These are phyloP conservation scores for Verbena officinalis DNA, from an alignment of 257 asterid genomes.

Conservation along the genomic window DNA sequence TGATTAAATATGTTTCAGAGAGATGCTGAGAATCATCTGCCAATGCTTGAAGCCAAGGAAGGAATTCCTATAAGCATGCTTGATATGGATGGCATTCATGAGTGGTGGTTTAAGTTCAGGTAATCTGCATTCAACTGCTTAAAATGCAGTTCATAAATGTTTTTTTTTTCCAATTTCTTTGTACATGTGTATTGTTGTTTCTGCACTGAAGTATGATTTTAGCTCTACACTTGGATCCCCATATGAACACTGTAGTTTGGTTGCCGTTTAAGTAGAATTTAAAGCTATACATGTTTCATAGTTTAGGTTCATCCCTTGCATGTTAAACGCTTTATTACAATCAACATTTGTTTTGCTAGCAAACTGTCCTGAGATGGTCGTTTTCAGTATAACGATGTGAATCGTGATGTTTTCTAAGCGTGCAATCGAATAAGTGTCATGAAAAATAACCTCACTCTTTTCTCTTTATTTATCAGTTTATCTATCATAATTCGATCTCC, in stretches of 20 bases:
- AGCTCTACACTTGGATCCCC: neutral
- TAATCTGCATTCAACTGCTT: neutral
- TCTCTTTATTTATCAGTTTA: too few species aligned
- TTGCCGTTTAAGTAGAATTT: neutral
- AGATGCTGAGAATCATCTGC: slow-evolving; percentile 57
- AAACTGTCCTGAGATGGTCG: neutral
- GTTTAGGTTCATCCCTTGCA: neutral
- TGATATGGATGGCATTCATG: slow-evolving; percentile 60
- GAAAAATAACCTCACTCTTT: too few species aligned
- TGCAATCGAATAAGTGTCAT: too few species aligned
- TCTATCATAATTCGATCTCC: neutral
- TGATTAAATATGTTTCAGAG: slow-evolving; percentile 34
- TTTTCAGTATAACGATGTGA: slow-evolving; percentile 7
- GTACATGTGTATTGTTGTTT: neutral
- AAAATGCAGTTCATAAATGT: too few species aligned
- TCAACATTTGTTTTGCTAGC: neutral
- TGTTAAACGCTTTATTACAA: neutral
- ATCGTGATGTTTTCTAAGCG: neutral
- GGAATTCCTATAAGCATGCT: slow-evolving; percentile 49
- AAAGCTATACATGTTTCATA: too few species aligned
- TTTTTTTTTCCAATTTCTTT: neutral
- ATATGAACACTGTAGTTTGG: neutral
- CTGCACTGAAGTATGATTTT: too few species aligned
- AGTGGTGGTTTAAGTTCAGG: slow-evolving; percentile 66
- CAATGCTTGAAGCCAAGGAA: slow-evolving; percentile 50